Base-by-base conservation (phyloP, 2,329 filamentous ascomycete genomes). In the Penicillium brasilianum region DNA sequence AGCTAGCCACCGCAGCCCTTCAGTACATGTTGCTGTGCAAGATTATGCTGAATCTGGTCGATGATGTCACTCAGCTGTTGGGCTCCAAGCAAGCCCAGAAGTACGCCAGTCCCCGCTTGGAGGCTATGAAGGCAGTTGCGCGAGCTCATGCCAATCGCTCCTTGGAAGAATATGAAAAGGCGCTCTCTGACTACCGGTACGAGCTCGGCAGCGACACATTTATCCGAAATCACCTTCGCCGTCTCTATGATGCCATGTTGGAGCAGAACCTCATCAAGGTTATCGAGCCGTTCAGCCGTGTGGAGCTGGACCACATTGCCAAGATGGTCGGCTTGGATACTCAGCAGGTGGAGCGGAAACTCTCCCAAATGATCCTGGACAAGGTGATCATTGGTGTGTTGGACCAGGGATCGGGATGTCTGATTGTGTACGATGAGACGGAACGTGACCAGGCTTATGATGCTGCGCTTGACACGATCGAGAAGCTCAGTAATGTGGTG, bases 1-100 rank as follows among this genome's bases (percentile, higher is more conserved):
- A 85, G 66, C 93, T 93, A 80, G 95, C 96, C n/a, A 96, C 94
- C n/a, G 92, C 94, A 13, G 93, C 95, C 11, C 84, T 99, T 67
- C 95, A 99, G 83, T 99, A 99, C 84, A 99, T 99, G 95, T 87
- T 99, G 57, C 88, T 99, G 37, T 98, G 95, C 88, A 99, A 99
- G 84, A 95, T 99, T 78, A 99, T 99, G 96, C 86, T 99, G 70
- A 99, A 99, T 81, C 85, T 96, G 43, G 92, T 88, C 68, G 93
- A 98, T 82, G 96, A 99, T 78, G 94, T 99, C 77, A 96, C 94
- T 81, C 88, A 90, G 74, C 87, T 99, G 69, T 92, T 99, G 88
- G 88, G 90, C 32, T 96, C 92, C 57, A 99, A 99, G 85, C 93
- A 97, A 78, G 95, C 96, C 41, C 88, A 96, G 75, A 95, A 96